Base-by-base conservation (phyloP, 1,284 basidiomycete species). In the Malassezia japonica region DNA sequence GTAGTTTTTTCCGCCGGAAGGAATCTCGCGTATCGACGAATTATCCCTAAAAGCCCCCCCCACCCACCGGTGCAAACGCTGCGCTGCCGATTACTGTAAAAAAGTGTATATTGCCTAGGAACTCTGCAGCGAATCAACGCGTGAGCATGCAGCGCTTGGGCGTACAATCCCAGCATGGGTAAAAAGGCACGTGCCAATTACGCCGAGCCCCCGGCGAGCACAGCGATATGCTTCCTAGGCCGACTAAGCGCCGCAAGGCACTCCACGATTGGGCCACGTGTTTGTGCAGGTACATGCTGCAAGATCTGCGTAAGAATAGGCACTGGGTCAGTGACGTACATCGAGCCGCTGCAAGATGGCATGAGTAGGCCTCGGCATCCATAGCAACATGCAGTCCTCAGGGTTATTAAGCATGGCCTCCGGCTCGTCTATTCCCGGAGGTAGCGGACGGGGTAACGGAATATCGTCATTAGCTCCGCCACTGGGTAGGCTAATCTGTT, bases 381-480 rank as follows among this genome's bases (percentile, higher is more conserved):
- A 34, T 34, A 18, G 32, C 7, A 34, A 7, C 27, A 12, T 28
- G 27, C 27, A 37, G 10, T 20, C 36, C 12, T 7, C 10, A 12
- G 13, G 74, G n/a, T 74, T 84, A 87, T 16, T 72, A 27, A 15
- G 38, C 38, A 64, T 39, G 80, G 74, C 9, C 90, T 74, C 4
- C 82, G 82, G 29, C 27, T 21, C 45, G 35, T 37, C 37, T 16
- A 16, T 44, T 42, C 40, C 47, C 16, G 15, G 29, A 29, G 41
- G 24, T 27, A 20, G 37, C n/a, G 48, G 29, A 8, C 35, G 46
- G 36, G 41, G 34, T 12, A 50, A 23, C 8, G 16, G 21, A n/a
- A 12, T 24, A 4, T 50, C 48, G 13, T 36, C 48, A 4, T 38
- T 37, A 37, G 12, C 18, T 10, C 12, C 12, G 12, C 9, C 24